Evolutionary conservation across 176 grass and related monocot species (phyloP).

Genomic region (Elymus sibiricus): DNA sequence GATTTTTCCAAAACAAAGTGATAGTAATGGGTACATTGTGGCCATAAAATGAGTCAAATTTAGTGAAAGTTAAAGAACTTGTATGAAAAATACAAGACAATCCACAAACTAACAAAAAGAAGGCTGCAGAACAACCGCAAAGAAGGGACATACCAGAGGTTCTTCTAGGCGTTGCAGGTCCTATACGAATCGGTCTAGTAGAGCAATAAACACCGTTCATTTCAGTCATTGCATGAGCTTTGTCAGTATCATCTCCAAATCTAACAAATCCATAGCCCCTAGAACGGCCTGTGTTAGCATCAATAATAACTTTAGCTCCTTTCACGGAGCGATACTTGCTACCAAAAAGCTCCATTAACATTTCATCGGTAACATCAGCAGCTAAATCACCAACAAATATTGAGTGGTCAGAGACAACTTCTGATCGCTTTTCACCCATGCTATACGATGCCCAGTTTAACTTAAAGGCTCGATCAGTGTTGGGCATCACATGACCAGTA

Average conservation of each 20-base stretch:
- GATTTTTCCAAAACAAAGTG: background rate
- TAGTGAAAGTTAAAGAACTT: background rate
- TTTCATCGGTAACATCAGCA: constrained; percentile 66
- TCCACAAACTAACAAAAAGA: background rate
- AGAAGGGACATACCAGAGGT: constrained; percentile 47
- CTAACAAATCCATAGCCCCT: constrained; percentile 73
- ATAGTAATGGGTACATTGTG: background rate
- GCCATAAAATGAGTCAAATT: background rate
- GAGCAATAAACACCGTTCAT: constrained; percentile 74
- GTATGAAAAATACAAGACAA: background rate
- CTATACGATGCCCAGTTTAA: constrained; percentile 74
- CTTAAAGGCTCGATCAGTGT: constrained; percentile 60
- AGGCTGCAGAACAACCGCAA: background rate
- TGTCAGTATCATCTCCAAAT: constrained; percentile 58
- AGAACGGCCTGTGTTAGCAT: constrained; percentile 67
- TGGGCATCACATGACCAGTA: constrained; percentile 59
- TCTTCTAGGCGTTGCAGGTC: constrained; percentile 64
- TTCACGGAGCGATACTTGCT: constrained; percentile 48
- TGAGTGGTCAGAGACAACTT: constrained; percentile 65
- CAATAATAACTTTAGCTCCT: constrained; percentile 74
- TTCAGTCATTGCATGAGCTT: constrained; percentile 54
- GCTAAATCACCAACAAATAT: constrained; percentile 75
- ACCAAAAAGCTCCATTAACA: constrained; percentile 55
- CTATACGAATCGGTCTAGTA: constrained; percentile 55
- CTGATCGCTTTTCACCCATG: constrained; percentile 59